Conservation (phyloP, 495 filamentous ascomycete species). For the Penicillium coprophilum region DNA sequence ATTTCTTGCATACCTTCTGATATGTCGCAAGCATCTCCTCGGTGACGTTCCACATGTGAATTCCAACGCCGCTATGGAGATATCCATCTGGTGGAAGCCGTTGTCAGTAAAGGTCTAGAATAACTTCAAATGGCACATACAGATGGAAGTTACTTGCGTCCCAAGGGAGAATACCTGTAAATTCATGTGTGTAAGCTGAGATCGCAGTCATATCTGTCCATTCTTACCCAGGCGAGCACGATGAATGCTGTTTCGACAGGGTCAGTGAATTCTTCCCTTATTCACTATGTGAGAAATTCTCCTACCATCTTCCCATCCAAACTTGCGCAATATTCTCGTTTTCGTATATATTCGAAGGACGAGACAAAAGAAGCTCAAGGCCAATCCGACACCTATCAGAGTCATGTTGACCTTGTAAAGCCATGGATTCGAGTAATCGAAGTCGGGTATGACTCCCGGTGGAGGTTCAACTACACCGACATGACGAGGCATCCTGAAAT, state of each 20-base stretch:
- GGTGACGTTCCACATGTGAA: constrained; percentile 20
- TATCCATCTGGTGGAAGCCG: constrained; percentile 6
- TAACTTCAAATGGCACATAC: constrained; percentile 13
- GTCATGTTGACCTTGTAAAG: constrained; percentile 11
- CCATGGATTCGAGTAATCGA: constrained; percentile 25
- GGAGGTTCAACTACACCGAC: constrained; percentile 14
- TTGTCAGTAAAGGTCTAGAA: background rate
- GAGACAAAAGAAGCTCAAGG: constrained; percentile 16
- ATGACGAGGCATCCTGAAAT: background rate
- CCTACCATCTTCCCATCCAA: constrained; percentile 34
- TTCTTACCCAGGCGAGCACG: constrained; percentile 27
- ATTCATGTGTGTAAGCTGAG: background rate
- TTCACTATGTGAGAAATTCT: background rate
- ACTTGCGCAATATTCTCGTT: constrained; percentile 17
- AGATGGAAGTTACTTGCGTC: constrained; percentile 23
- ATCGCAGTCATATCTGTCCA: background rate
- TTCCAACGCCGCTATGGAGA: constrained; percentile 14
- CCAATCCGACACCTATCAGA: constrained; percentile 17
- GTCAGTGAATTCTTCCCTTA: constrained; percentile 4
- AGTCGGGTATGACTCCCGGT: constrained; percentile 15
- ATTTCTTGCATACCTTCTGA: constrained; percentile 20
- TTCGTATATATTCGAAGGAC: constrained; percentile 25
- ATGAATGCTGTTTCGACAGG: constrained; percentile 21
- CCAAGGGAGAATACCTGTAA: constrained; percentile 24
- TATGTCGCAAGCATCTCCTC: constrained; percentile 9